Evolutionary conservation across 2,329 filamentous ascomycete genomes (phyloP).

Genomic region (Monilinia vaccinii-corymbosi): DNA sequence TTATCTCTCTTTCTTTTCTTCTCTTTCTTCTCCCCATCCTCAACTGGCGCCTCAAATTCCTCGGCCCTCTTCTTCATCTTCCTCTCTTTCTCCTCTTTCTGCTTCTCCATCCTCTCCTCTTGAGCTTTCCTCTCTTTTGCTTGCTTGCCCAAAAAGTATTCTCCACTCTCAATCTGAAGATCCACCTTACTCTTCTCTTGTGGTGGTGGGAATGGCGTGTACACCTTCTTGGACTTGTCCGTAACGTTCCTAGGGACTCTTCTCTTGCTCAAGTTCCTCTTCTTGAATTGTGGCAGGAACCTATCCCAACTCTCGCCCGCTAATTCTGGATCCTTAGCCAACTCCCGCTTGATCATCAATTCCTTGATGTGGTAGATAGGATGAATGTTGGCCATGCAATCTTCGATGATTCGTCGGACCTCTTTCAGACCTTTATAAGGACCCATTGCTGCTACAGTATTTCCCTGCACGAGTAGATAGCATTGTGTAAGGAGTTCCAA

Average conservation of each 20-base stretch:
- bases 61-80: conserved; percentile 77
- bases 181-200: conserved; percentile 99
- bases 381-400: conserved; percentile 94
- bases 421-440: conserved; percentile 91
- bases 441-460: conserved; percentile 88
- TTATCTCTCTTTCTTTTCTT: conserved; percentile 36
- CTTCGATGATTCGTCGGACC: conserved; percentile 77
- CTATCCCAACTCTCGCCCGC: conserved; percentile 89
- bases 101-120: conserved; percentile 74
- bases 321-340: conserved; percentile 80
- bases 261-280: conserved; percentile 77
- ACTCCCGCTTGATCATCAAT: conserved; percentile 86
- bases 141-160: conserved; percentile 91
- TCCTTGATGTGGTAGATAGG: conserved; percentile 90
- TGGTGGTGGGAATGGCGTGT: conserved; percentile 93
- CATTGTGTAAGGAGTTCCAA: conserved; percentile 84
- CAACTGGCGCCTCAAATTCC: conserved; percentile 81
- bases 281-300: conserved; percentile 96
- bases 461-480: conserved; percentile 93
- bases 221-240: conserved; percentile 88
- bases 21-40: conserved; percentile 47
- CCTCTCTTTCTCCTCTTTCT: conserved; percentile 79
- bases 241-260: conserved; percentile 74
- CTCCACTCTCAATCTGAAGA: conserved; percentile 92
- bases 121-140: conserved; percentile 78